Evolutionary conservation across 306 rosid genomes (phyloP).

Genomic region (Cotoneaster glaucophyllus): DNA sequence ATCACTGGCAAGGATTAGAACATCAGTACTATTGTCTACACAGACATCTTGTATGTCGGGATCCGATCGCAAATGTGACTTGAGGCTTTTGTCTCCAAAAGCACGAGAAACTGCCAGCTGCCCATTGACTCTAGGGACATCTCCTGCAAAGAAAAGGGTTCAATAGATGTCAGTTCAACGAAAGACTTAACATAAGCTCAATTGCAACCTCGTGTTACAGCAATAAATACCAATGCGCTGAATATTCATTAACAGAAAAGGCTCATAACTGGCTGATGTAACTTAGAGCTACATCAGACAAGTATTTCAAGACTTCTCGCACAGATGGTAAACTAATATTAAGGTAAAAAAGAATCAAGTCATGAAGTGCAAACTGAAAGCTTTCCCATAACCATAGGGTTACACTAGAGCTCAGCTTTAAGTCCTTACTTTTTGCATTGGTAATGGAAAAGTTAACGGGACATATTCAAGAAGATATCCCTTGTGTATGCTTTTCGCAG

Average conservation of each 20-base stretch:
- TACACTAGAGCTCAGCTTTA: too few species aligned
- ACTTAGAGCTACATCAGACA: not conserved
- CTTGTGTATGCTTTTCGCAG: not conserved
- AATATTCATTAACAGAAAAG: not conserved
- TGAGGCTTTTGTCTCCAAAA: conserved; percentile 91
- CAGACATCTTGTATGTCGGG: conserved; percentile 44
- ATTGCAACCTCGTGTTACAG: not conserved
- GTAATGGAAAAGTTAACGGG: too few species aligned
- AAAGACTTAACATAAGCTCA: not conserved
- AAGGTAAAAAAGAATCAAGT: not conserved
- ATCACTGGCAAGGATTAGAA: conserved; percentile 79
- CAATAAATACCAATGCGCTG: not conserved
- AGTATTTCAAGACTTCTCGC: not conserved
- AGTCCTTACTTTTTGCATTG: too few species aligned
- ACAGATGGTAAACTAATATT: not conserved
- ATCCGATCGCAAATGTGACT: conserved; percentile 81
- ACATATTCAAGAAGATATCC: too few species aligned
- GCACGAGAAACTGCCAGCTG: conserved; percentile 96
- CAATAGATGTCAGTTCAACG: conserved; percentile 8
- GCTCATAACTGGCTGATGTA: not conserved
- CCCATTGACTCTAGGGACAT: conserved; percentile 90
- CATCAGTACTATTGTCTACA: conserved; percentile 41
- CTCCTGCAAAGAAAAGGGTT: conserved; percentile 41
- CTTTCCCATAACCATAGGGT: too few species aligned
- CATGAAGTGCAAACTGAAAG: not conserved